Base-by-base conservation (phyloP, 2,329 filamentous ascomycete genomes). In the Magnaporthiopsis incrustans region DNA sequence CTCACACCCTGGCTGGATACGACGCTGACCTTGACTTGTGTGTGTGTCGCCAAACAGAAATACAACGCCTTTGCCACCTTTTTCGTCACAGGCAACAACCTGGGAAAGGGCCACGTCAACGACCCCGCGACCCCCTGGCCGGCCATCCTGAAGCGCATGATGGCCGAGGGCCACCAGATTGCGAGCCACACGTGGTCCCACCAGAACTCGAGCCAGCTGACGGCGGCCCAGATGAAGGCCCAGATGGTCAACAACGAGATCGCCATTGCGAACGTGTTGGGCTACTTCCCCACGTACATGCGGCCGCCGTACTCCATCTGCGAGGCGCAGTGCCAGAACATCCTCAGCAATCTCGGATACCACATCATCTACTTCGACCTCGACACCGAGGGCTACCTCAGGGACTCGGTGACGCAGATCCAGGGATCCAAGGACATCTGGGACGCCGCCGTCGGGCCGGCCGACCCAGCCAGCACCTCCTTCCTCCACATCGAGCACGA, bases 51-150 rank as follows among this genome's bases (percentile, higher is more conserved):
- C 8, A 22, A 53, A 53, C 22, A 53, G 44, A 53, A 53, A 53
- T 53, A 53, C 44, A 53, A 53, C 33, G 86, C 84, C 18, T 87
- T 84, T 67, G 87, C 85, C 1, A 90, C 88, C 2, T 90, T 90
- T 72, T 89, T 89, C 73, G 78, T 89, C 66, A 85, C 81, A 10
- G 83, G 83, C 6, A 83, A 80, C 72, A 85, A 84, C 73, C 76
- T 82, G 56, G 78, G 78, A 68, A 85, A 85, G 72, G 82, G 82
- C 53, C 72, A 78, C 68, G 85, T 86, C 68, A 84, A 86, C 67
- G 77, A 81, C 64, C 73, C 77, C 4, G 76, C 74, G 22, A 75
- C 77, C 14, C 74, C 74, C n/a, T 83, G 78, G 73, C 73, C 77
- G 57, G 64, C 67, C 71, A 57, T 68, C 59, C 77, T 33, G 75